phyloP scores from a whole-genome alignment of 2,329 filamentous ascomycete genomes.

The Claviceps maximensis region DNA sequence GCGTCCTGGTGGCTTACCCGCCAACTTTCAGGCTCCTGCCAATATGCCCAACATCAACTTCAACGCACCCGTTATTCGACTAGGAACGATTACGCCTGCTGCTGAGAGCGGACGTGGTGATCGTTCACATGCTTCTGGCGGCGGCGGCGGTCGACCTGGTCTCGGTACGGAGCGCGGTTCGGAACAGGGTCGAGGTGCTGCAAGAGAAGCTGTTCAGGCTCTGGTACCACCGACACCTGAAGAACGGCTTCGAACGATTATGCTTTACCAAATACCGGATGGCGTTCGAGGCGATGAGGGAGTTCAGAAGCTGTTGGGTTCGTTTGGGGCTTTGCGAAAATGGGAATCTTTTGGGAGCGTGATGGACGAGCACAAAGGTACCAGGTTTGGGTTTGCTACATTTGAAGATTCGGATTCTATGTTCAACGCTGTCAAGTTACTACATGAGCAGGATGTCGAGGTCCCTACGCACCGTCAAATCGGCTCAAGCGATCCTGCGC shows the following conservation, averaged over 20 bases:
- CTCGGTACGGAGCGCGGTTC: slow-evolving; percentile 50
- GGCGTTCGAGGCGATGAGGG: slow-evolving; percentile 64
- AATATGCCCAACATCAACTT: slow-evolving; percentile 98
- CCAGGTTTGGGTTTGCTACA: slow-evolving; percentile 88
- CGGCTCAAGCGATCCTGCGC: slow-evolving; percentile 27
- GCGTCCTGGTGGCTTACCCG: slow-evolving; percentile 66
- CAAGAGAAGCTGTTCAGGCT: slow-evolving; percentile 56
- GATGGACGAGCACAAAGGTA: slow-evolving; percentile 57
- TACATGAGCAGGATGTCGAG: slow-evolving; percentile 69
- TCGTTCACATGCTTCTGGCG: slow-evolving; percentile 6
- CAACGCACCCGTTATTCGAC: slow-evolving; percentile 86
- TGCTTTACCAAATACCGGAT: slow-evolving; percentile 74
- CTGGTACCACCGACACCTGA: slow-evolving; percentile 75
- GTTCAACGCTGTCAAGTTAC: slow-evolving; percentile 69
- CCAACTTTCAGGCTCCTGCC: slow-evolving; percentile 74
- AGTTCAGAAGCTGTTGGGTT: slow-evolving; percentile 62
- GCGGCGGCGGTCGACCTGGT: slow-evolving; percentile 29
- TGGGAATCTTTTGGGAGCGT: slow-evolving; percentile 65
- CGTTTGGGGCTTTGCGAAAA: slow-evolving; percentile 66
- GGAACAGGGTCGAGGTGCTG: slow-evolving; percentile 53
- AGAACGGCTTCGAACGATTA: slow-evolving; percentile 83
- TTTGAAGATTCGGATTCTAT: slow-evolving; percentile 87
- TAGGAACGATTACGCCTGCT: slow-evolving; percentile 64
- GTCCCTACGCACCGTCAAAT: slow-evolving; percentile 69
- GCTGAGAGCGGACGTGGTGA: slow-evolving; percentile 31